Conservation (phyloP, 352 stramenopile genomes). For the Phytophthora sansomeana region DNA sequence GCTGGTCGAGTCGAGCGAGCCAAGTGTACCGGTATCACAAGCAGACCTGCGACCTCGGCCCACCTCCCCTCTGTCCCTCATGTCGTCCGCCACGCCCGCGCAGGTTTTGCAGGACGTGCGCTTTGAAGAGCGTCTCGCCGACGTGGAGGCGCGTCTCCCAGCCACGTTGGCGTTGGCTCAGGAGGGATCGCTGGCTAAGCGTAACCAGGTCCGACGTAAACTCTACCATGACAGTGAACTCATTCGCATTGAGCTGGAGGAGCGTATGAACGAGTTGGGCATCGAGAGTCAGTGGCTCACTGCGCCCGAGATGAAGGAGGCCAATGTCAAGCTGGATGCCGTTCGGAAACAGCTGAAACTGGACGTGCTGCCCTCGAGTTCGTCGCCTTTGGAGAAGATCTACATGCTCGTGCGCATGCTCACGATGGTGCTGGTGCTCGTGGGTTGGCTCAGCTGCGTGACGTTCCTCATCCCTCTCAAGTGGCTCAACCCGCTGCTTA, state of each 20-base stretch:
- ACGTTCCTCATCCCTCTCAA: constrained; percentile 75
- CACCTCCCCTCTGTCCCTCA: constrained; percentile 9
- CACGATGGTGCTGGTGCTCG: constrained; percentile 72
- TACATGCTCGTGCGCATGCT: constrained; percentile 77
- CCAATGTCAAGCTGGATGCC: constrained; percentile 64
- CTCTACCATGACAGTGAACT: constrained; percentile 80
- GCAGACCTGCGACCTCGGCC: constrained; percentile 4
- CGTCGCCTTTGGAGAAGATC: constrained; percentile 56
- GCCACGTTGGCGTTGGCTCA: constrained; percentile 49
- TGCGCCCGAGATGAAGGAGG: constrained; percentile 53
- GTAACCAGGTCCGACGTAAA: constrained; percentile 74
- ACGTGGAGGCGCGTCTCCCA: constrained; percentile 59
- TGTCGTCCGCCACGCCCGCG: constrained; percentile 43
- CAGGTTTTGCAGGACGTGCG: constrained; percentile 67
- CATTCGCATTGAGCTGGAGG: constrained; percentile 81
- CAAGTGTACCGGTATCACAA: constrained; percentile 1
- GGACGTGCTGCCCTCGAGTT: constrained; percentile 55
- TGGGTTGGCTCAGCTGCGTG: constrained; percentile 79
- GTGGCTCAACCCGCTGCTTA: constrained; percentile 59
- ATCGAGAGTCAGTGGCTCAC: constrained; percentile 68
- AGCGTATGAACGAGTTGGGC: constrained; percentile 72
- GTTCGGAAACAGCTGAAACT: constrained; percentile 73
- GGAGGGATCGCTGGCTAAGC: constrained; percentile 62
- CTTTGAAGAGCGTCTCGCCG: constrained; percentile 64
- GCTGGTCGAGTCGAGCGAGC: constrained; percentile 10